phyloP scores from a whole-genome alignment of 305 asterid genomes.

The Fraxinus greggii region DNA sequence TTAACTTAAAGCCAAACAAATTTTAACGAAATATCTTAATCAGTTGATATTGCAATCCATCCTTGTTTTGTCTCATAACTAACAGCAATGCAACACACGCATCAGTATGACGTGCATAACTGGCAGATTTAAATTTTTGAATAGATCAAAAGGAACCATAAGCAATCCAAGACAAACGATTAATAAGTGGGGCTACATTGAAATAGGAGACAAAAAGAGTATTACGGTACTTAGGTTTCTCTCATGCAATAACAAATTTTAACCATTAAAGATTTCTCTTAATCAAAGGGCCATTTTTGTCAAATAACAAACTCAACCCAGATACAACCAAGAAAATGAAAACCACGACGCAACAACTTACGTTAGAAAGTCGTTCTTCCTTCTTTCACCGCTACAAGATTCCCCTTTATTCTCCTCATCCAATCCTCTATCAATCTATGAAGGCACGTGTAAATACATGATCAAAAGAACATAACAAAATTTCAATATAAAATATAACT shows the following conservation, averaged over 20 bases:
- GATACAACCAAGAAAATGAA: too few relatives aligned
- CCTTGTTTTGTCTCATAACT: not conserved
- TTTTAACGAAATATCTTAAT: not conserved
- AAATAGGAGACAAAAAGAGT: not conserved
- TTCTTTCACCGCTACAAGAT: not conserved
- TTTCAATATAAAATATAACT: not conserved
- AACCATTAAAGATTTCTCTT: not conserved
- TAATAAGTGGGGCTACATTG: not conserved
- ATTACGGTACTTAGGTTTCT: not conserved
- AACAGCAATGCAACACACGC: not conserved
- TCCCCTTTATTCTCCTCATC: conserved; percentile 6
- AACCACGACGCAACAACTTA: too few relatives aligned
- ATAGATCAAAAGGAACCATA: not conserved
- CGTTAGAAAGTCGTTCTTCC: too few relatives aligned
- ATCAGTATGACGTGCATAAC: not conserved
- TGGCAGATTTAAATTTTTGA: conserved; percentile 12
- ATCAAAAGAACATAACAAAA: not conserved
- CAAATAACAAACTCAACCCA: too few relatives aligned
- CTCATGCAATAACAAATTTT: not conserved
- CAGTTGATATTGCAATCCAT: not conserved
- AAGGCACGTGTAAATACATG: not conserved
- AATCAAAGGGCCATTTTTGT: too few relatives aligned
- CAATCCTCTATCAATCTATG: not conserved
- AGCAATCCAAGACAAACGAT: not conserved
- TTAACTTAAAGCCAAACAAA: not conserved